Evolutionary conservation across 495 filamentous ascomycete genomes (phyloP).

Genomic region (Aspergillus steynii): DNA sequence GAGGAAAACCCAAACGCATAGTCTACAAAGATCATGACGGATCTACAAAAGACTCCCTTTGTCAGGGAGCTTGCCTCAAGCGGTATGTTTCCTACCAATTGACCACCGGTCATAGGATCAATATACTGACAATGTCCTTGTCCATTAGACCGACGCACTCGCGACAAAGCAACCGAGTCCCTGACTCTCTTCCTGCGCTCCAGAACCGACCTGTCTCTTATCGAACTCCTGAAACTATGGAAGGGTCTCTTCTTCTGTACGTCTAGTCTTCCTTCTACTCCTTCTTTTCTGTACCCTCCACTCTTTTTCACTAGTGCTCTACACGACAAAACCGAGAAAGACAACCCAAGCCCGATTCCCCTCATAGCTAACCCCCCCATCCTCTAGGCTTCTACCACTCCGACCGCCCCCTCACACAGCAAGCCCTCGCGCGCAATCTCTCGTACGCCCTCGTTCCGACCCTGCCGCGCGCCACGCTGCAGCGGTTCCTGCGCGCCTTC

Average conservation of each 20-base stretch:
- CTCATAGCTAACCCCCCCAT: neutral
- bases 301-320: neutral
- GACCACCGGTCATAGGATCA: neutral
- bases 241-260: conserved; percentile 94
- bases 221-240: conserved; percentile 91
- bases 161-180: conserved; percentile 77
- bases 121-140: neutral
- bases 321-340: conserved; percentile 1
- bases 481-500: conserved; percentile 70
- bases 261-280: conserved; percentile 8
- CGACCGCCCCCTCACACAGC: conserved; percentile 83
- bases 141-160: conserved; percentile 69
- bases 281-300: neutral
- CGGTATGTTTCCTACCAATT: conserved; percentile 47
- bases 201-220: conserved; percentile 61
- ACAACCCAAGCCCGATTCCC: neutral
- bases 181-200: conserved; percentile 76
- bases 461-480: conserved; percentile 55
- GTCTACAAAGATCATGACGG: conserved; percentile 37
- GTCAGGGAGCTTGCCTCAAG: conserved; percentile 75
- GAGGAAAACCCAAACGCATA: neutral
- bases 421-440: conserved; percentile 76
- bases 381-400: conserved; percentile 80
- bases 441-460: conserved; percentile 71
- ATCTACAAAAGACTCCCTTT: conserved; percentile 64